These are phyloP conservation scores for Cymbopogon citratus DNA, from an alignment of 176 grass and related monocot species.

Conservation along the genomic window DNA sequence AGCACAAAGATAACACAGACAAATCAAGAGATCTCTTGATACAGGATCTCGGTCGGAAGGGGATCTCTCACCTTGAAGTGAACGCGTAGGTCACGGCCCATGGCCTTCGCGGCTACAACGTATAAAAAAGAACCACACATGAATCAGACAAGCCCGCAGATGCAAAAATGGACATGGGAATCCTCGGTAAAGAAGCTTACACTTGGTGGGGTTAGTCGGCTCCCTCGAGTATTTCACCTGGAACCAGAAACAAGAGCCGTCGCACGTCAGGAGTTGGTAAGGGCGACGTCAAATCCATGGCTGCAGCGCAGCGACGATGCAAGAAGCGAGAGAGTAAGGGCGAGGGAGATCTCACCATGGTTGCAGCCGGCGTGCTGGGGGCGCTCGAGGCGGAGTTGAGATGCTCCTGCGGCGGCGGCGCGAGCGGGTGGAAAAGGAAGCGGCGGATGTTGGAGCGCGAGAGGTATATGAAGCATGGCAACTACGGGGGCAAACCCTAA, in stretches of 20 bases:
- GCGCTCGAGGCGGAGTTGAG: not conserved
- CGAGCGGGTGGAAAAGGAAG: not conserved
- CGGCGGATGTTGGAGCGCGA: not conserved
- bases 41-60: not conserved
- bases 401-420: not conserved
- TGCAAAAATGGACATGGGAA: not conserved
- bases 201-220: constrained; percentile 64
- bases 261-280: not conserved
- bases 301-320: not conserved
- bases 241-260: constrained; percentile 1
- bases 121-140: constrained; percentile 4
- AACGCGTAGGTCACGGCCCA: constrained; percentile 82
- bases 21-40: not conserved
- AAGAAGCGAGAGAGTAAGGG: not conserved
- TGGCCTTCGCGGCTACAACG: constrained; percentile 71
- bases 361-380: not conserved
- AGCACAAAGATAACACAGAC: not conserved
- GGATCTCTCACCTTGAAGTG: constrained; percentile 72
- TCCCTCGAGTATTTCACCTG: constrained; percentile 81
- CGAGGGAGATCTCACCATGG: constrained; percentile 37
- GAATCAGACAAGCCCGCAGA: constrained; percentile 24
- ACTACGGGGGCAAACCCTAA: constrained; percentile 26
- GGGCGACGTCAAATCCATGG: not conserved
- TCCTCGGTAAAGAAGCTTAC: constrained; percentile 24
- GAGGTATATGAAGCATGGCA: not conserved